phyloP scores from a whole-genome alignment of 768 basidiomycete species.

The Pleurotus ostreatus region DNA sequence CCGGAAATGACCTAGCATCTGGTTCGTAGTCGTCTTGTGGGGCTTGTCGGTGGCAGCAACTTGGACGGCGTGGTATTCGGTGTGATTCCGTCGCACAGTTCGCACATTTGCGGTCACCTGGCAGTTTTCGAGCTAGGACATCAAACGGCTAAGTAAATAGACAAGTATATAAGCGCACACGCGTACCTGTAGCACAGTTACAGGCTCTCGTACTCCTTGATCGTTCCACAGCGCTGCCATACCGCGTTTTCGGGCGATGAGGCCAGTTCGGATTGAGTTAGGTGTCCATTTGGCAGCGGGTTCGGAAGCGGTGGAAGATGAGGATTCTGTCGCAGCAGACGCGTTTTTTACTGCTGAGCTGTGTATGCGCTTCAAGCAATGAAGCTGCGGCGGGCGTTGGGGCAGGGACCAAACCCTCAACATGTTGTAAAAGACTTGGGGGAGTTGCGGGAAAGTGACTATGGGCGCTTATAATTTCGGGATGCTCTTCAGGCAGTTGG shows the following conservation, averaged over 20 bases:
- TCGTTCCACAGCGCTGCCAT: constrained; percentile 94
- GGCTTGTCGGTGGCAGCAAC: constrained; percentile 80
- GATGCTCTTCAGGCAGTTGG: neutral
- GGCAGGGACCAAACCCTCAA: constrained; percentile 1
- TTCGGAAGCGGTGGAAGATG: constrained; percentile 17
- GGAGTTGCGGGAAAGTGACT: neutral
- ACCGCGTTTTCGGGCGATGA: constrained; percentile 92
- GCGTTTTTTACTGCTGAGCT: constrained; percentile 31
- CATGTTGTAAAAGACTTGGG: neutral
- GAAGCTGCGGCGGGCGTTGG: neutral
- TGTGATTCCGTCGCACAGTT: constrained; percentile 58
- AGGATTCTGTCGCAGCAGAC: constrained; percentile 22
- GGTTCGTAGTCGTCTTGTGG: constrained; percentile 65
- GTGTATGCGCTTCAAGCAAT: constrained; percentile 29
- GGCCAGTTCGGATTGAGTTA: constrained; percentile 80
- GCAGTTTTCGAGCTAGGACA: constrained; percentile 72
- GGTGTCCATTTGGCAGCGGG: constrained; percentile 72
- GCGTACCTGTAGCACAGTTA: constrained; percentile 90
- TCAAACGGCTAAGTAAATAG: constrained; percentile 1
- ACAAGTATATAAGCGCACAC: neutral
- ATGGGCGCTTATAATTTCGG: neutral
- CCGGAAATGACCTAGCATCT: constrained; percentile 87
- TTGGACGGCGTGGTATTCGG: constrained; percentile 89
- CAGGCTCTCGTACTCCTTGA: constrained; percentile 82
- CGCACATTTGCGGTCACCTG: constrained; percentile 82